Evolutionary conservation across 1,284 basidiomycete genomes (phyloP).

Genomic region (Ceratobasidium sp.): DNA sequence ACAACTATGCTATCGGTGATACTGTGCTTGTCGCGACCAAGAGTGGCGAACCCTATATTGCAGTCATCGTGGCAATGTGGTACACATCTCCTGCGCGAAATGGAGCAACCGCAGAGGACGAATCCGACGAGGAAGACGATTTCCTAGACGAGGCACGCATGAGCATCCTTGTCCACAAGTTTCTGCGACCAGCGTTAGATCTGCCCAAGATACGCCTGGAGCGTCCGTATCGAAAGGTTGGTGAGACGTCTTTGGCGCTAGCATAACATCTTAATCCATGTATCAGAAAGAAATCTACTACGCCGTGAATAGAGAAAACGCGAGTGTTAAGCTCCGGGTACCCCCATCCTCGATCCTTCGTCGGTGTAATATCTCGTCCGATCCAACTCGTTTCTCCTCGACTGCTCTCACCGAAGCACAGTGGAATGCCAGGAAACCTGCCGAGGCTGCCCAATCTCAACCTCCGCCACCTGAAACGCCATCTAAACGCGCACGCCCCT

Average conservation of each 20-base stretch:
- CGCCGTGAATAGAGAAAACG: constrained; percentile 33
- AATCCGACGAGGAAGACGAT: constrained; percentile 31
- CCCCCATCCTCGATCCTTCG: constrained; percentile 40
- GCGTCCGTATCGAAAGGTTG: constrained; percentile 38
- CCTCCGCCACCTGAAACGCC: constrained; percentile 28
- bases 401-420: constrained; percentile 14
- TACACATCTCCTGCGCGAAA: constrained; percentile 20
- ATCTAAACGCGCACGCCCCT: constrained; percentile 33
- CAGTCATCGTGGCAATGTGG: constrained; percentile 42
- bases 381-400: constrained; percentile 26
- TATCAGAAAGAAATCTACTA: constrained; percentile 43
- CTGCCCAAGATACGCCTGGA: constrained; percentile 39
- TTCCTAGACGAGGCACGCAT: constrained; percentile 28
- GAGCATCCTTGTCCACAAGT: constrained; percentile 41
- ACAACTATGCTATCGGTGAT: constrained; percentile 41
- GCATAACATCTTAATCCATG: background rate
- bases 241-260: background rate
- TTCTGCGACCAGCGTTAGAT: constrained; percentile 39
- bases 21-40: constrained; percentile 40
- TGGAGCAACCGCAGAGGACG: background rate
- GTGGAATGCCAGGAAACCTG: background rate
- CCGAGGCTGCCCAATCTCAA: constrained; percentile 10
- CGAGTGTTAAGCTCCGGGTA: constrained; percentile 19
- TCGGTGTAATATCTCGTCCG: constrained; percentile 33
- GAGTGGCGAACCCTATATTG: constrained; percentile 38